phyloP scores from a whole-genome alignment of 1,139 yeast species.

The Yamadazyma diospyri region DNA sequence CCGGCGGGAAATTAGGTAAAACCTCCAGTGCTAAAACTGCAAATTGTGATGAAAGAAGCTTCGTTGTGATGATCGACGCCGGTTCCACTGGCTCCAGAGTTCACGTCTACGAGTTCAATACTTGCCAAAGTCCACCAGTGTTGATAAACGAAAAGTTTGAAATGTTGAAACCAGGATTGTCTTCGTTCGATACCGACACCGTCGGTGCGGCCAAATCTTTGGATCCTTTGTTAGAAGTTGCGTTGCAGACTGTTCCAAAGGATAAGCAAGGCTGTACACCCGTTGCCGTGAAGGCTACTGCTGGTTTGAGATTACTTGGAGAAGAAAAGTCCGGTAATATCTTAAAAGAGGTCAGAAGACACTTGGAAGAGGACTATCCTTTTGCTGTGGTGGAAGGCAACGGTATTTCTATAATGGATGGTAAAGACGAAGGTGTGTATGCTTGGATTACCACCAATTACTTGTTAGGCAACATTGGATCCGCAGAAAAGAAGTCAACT shows the following conservation, averaged over 20 bases:
- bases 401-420: slow-evolving; percentile 91
- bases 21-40: slow-evolving; percentile 4
- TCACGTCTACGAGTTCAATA: slow-evolving; percentile 87
- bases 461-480: slow-evolving; percentile 87
- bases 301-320: slow-evolving; percentile 89
- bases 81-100: slow-evolving; percentile 97
- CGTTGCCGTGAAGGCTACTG: slow-evolving; percentile 95
- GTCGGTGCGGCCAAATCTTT: slow-evolving; percentile 83
- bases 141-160: slow-evolving; percentile 77
- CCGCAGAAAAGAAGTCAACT: slow-evolving; percentile 66
- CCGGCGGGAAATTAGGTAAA: neutral
- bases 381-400: slow-evolving; percentile 85
- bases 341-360: slow-evolving; percentile 68
- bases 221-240: slow-evolving; percentile 73
- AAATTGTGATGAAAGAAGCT: slow-evolving; percentile 32
- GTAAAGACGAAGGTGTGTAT: slow-evolving; percentile 96
- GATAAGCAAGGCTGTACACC: slow-evolving; percentile 79
- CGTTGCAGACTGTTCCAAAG: slow-evolving; percentile 73
- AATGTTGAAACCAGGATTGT: slow-evolving; percentile 90
- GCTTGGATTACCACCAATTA: slow-evolving; percentile 98
- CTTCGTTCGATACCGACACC: slow-evolving; percentile 78
- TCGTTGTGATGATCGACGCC: slow-evolving; percentile 91
- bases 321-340: slow-evolving; percentile 66
- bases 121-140: slow-evolving; percentile 77
- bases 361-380: slow-evolving; percentile 76